Evolutionary conservation across 139 green algal species (phyloP).

Genomic region (Diplosphaera chodatii): DNA sequence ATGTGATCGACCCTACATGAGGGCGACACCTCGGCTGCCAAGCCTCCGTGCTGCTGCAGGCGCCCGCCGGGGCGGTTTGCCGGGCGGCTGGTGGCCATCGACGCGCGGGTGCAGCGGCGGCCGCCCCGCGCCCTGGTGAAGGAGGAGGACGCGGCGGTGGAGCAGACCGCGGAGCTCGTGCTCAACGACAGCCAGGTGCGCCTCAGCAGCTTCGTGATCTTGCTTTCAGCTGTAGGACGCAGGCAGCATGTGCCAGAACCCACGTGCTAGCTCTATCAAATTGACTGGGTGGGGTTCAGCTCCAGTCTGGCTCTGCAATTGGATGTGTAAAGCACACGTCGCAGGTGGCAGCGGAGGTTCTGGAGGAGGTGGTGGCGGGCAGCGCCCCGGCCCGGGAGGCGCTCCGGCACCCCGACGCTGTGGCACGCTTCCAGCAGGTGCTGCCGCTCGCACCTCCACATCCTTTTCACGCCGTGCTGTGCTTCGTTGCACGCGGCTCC

Average conservation of each 20-base stretch:
- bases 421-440: conserved; percentile 49
- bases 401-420: conserved; percentile 7
- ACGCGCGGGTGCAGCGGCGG: conserved; percentile 67
- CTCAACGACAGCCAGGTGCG: conserved; percentile 38
- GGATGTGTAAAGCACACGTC: not conserved
- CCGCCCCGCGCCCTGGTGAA: conserved; percentile 37
- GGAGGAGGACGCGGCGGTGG: conserved; percentile 61
- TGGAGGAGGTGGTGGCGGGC: conserved; percentile 33
- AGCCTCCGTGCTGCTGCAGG: no score
- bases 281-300: no score
- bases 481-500: no score
- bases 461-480: no score
- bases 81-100: conserved; percentile 62
- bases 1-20: no score
- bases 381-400: conserved; percentile 19
- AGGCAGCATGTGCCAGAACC: no score
- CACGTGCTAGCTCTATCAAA: no score
- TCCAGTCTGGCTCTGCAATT: no score
- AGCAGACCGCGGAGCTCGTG: conserved; percentile 60
- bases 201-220: no score
- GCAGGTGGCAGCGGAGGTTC: conserved; percentile 17
- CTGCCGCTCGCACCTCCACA: no score
- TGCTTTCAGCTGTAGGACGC: no score
- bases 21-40: no score
- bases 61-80: not conserved